These are phyloP conservation scores for Eugenia klotzschiana DNA, from an alignment of 441 rosid species.

Conservation along the genomic window DNA sequence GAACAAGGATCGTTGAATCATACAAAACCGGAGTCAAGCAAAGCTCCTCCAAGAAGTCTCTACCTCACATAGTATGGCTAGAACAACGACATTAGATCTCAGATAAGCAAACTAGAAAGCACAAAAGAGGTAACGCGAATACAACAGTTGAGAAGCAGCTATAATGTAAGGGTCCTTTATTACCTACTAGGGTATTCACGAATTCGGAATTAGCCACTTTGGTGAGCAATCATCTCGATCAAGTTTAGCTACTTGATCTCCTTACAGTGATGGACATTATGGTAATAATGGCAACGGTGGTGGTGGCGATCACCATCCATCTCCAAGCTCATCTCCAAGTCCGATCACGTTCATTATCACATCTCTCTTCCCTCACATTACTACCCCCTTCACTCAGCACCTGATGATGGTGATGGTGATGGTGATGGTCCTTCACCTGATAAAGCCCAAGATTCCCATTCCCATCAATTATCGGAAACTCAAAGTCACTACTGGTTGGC, in stretches of 20 bases:
- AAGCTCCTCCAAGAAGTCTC: background rate
- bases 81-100: background rate
- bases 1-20: conserved; percentile 17
- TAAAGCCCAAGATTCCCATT: background rate
- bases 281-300: background rate
- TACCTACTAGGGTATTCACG: background rate
- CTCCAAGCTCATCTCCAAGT: background rate
- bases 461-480: background rate
- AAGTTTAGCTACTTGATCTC: background rate
- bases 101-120: background rate
- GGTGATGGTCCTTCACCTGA: background rate
- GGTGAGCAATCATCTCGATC: background rate
- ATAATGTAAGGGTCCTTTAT: background rate
- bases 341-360: background rate
- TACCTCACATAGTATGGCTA: background rate
- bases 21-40: background rate
- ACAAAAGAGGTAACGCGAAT: background rate
- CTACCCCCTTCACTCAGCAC: background rate
- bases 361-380: background rate
- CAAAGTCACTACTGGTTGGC: background rate
- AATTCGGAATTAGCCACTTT: background rate
- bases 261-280: background rate
- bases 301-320: background rate
- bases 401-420: background rate
- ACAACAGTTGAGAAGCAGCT: background rate